These are phyloP conservation scores for Maudiozyma bulderi DNA, from an alignment of 805 yeast genomes.

Conservation along the genomic window DNA sequence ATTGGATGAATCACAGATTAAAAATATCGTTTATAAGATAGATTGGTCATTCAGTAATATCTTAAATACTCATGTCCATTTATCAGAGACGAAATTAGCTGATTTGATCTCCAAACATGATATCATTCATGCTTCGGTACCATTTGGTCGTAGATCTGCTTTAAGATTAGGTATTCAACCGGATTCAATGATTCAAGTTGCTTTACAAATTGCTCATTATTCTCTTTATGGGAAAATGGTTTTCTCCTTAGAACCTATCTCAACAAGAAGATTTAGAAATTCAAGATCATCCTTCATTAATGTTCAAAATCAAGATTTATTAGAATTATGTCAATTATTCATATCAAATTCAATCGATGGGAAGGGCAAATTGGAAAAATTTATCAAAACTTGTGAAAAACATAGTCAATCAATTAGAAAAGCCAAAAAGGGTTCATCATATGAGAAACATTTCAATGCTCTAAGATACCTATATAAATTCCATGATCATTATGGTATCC, in stretches of 20 bases:
- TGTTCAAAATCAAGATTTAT: slow-evolving; percentile 47
- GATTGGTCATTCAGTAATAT: slow-evolving; percentile 32
- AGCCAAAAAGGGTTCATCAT: slow-evolving; percentile 57
- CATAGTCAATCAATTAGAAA: slow-evolving; percentile 41
- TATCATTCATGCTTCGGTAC: slow-evolving; percentile 65
- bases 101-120: slow-evolving; percentile 75
- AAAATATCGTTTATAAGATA: slow-evolving; percentile 19
- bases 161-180: slow-evolving; percentile 75
- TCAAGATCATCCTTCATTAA: slow-evolving; percentile 64
- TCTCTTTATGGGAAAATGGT: slow-evolving; percentile 85
- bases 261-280: slow-evolving; percentile 58
- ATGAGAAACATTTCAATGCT: slow-evolving; percentile 63
- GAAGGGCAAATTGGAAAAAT: slow-evolving; percentile 35
- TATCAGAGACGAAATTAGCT: slow-evolving; percentile 81
- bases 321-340: slow-evolving; percentile 48
- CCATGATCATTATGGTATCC: slow-evolving; percentile 30
- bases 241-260: slow-evolving; percentile 84
- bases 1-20: slow-evolving; percentile 3
- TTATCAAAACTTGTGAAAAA: slow-evolving; percentile 40
- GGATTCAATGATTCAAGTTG: slow-evolving; percentile 84
- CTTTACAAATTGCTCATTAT: slow-evolving; percentile 83
- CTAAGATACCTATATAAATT: slow-evolving; percentile 44
- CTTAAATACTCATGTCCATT: slow-evolving; percentile 42
- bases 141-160: slow-evolving; percentile 69
- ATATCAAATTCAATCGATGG: slow-evolving; percentile 46